Base-by-base conservation (phyloP, 345 rosid species). In the Nephelium lappaceum region DNA sequence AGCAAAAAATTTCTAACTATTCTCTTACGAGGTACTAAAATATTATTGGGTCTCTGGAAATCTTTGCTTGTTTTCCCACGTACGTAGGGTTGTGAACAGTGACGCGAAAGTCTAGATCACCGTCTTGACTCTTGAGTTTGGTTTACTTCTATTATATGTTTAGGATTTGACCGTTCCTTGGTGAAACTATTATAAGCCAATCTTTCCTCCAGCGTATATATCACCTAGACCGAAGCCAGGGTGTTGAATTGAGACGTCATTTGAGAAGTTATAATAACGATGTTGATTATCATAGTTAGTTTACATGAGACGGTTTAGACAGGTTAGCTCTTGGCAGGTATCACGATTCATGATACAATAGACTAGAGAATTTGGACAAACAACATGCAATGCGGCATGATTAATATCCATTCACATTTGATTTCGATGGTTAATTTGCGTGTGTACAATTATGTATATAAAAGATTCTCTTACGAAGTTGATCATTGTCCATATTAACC, bases 81-180 rank as follows among this genome's bases (percentile, higher is more conserved):
- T 45, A 45, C 24, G 5, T 11, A 36, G 76, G 18, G 12, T 55
- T 57, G 49, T 72, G 66, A 51, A 6, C 45, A 25, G 39, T 43
- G 12, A 72, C 23, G 21, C 16, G 18, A 7, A 15, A 53, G 57
- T 53, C 19, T 36, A 51, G 57, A 39, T 31, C 75, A 53, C 64
- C 47, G 49, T 36, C 64, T 71, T 71, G 42, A 36, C 31, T 36
- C 64, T 71, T 71, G 42, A 36, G n/a, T 53, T 71, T 18, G 11
- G 47, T 11, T 27, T 21, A 11, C 14, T 19, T 67, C 24, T 19
- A 15, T 49, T 12, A 25, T 12, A 25, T 9, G 47, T 67, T n/a
- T 5, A 41, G 18, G 12, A 67, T 38, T 38, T 39, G 21, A 64
- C 68, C 68, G 31, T 49, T 49, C 16, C 6, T 49, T 49, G 19